Evolutionary conservation across 257 asterid species (phyloP), one percentile per base, ranked within the genome.

Genomic region (Forsythia suspensa): DNA sequence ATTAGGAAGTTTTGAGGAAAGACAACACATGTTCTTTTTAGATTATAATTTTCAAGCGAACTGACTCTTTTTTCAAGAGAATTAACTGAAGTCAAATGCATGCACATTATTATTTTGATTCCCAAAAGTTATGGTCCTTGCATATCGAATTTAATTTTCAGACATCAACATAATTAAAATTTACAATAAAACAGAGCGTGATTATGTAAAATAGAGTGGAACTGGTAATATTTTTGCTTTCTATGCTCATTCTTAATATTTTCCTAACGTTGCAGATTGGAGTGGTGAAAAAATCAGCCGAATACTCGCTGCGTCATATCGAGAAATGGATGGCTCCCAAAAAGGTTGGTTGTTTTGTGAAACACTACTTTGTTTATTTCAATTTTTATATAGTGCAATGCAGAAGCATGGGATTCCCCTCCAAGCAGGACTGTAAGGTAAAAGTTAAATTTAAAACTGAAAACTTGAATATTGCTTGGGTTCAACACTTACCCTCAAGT

Each of bases 271-370:
- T 70, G 57, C 86, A 95, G 99, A 70, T 95, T 83, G 99, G 99
- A 55, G 85, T 95, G 72, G 89, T 92, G 86, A 89, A 85, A 81
- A 92, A 88, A 90, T 90, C 97, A 29, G 97, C 90, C 0, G 84
- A 75, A 1, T 24, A 86, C 61, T 37, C 96, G 39, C 82, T 93
- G 86, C 79, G 37, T 21, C 80, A 84, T 77, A 70, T 95, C 67
- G 86, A 89, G 72, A 82, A 86, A 84, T 95, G 99, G 99, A 88
- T 93, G 92, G 91, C 92, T 73, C 92, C 92, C 37, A 91, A 91
- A 79, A 93, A 90, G 97, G 98, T 92, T n/a, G 1, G 67, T 40
- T 48, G n/a, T 63, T 63, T 63, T 5, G 39, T 29, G 18, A 63
- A 55, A 55, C 65, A n/a, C 24, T 55, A 55, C 65, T 55, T 5